phyloP scores from a whole-genome alignment of 1,284 basidiomycete species.

The Rhodofomes roseus region DNA sequence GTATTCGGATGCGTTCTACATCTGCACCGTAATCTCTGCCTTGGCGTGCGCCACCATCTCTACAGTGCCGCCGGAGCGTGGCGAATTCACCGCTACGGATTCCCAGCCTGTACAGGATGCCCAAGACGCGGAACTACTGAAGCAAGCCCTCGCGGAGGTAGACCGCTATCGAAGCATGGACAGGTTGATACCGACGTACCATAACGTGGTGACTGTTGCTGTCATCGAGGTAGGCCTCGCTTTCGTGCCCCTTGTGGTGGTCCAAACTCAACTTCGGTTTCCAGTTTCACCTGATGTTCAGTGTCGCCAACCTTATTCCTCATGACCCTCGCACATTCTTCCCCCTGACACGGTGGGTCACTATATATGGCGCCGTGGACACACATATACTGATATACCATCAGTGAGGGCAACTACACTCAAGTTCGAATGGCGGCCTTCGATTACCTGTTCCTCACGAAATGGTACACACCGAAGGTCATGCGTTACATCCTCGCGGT shows the following conservation, averaged over 20 bases:
- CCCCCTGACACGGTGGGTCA: conserved; percentile 78
- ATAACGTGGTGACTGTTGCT: conserved; percentile 92
- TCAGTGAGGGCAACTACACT: conserved; percentile 88
- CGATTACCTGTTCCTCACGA: conserved; percentile 89
- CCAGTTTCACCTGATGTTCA: conserved; percentile 81
- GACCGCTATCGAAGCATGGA: conserved; percentile 95
- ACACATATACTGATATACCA: conserved; percentile 12
- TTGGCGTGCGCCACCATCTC: conserved; percentile 78
- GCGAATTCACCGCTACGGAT: conserved; percentile 69
- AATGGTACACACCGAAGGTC: conserved; percentile 81
- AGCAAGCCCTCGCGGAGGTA: conserved; percentile 75
- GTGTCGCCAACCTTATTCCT: conserved; percentile 76
- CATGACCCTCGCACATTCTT: conserved; percentile 84
- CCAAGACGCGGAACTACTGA: conserved; percentile 65
- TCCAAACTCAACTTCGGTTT: conserved; percentile 2
- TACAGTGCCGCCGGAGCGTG: conserved; percentile 68
- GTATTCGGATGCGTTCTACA: conserved; percentile 91
- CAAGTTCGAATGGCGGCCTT: conserved; percentile 92
- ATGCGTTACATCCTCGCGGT: conserved; percentile 91
- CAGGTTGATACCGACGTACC: conserved; percentile 89
- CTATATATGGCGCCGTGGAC: neutral
- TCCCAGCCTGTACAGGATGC: conserved; percentile 58
- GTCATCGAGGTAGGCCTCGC: conserved; percentile 71
- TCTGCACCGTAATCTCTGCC: conserved; percentile 84
- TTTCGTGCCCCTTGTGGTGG: conserved; percentile 2